These are phyloP conservation scores for Lecanicillium sp. DNA, from an alignment of 2,329 filamentous ascomycete species.

Conservation along the genomic window DNA sequence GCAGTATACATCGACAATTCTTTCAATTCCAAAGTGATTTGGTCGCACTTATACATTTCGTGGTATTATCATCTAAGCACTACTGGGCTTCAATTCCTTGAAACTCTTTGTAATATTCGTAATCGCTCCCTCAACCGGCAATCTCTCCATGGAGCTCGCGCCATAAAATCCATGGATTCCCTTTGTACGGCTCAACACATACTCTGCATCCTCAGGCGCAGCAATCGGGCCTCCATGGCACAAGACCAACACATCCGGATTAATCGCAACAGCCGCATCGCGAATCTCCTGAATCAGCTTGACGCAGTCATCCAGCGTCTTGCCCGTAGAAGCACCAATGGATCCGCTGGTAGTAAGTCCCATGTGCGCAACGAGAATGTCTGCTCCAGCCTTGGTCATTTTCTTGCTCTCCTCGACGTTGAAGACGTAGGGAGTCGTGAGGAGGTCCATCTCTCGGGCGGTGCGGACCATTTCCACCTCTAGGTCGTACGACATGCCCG, in stretches of 20 bases:
- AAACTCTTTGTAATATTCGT: slow-evolving; percentile 28
- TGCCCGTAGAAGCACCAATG: slow-evolving; percentile 55
- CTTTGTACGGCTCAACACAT: slow-evolving; percentile 49
- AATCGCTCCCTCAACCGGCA: slow-evolving; percentile 61
- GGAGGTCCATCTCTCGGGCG: slow-evolving; percentile 50
- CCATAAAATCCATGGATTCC: slow-evolving; percentile 67
- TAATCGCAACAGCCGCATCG: slow-evolving; percentile 48
- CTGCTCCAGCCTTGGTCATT: slow-evolving; percentile 58
- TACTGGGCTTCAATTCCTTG: slow-evolving; percentile 5
- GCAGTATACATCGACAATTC: no score
- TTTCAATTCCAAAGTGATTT: no score
- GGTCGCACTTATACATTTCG: no score
- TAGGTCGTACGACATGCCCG: slow-evolving; percentile 58
- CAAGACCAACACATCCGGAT: slow-evolving; percentile 54
- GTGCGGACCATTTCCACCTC: slow-evolving; percentile 59
- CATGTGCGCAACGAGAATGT: slow-evolving; percentile 61
- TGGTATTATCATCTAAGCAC: not conserved
- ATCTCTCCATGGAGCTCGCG: slow-evolving; percentile 60
- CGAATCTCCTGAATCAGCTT: slow-evolving; percentile 52
- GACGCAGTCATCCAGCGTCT: slow-evolving; percentile 57
- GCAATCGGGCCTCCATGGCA: slow-evolving; percentile 65
- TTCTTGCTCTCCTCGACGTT: slow-evolving; percentile 48
- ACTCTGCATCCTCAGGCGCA: slow-evolving; percentile 52
- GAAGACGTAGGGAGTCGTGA: slow-evolving; percentile 67
- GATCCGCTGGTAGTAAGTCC: slow-evolving; percentile 56